phyloP scores from a whole-genome alignment of 2,329 filamentous ascomycete species.

The Alternaria sp. region DNA sequence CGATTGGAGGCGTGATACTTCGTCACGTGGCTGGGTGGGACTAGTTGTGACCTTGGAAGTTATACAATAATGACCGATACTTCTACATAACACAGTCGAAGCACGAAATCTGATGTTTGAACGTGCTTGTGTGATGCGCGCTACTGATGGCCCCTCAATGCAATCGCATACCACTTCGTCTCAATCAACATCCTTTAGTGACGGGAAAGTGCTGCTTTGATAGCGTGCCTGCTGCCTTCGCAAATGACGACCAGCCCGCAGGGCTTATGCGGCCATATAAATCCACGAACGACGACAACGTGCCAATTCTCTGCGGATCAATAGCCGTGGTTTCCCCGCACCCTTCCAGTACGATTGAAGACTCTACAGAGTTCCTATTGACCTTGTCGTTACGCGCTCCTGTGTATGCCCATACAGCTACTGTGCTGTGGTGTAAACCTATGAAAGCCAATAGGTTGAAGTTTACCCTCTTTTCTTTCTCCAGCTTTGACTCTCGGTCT shows the following conservation, averaged over 20 bases:
- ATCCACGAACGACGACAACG: not conserved
- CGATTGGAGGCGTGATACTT: not conserved
- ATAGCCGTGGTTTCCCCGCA: not conserved
- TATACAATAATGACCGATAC: not conserved
- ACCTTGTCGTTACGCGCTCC: not conserved
- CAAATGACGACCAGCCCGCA: not conserved
- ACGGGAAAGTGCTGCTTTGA: not conserved
- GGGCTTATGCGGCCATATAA: not conserved
- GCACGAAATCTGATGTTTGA: not conserved
- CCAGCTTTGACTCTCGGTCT: not conserved
- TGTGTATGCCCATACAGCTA: conserved; percentile 1
- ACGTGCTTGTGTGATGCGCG: not conserved
- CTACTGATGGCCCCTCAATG: not conserved
- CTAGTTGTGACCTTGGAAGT: not conserved
- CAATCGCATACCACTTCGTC: not conserved
- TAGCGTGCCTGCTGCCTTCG: not conserved
- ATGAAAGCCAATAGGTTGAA: conserved; percentile 2
- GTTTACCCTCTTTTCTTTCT: not conserved
- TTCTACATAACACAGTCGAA: not conserved
- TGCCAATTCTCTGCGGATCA: not conserved
- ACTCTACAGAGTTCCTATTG: not conserved
- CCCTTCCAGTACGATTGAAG: not conserved
- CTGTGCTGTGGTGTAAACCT: conserved; percentile 1
- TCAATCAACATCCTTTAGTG: not conserved
- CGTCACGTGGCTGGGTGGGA: not conserved